phyloP scores from a whole-genome alignment of 306 rosid species.

The Quercus engelmannii region DNA sequence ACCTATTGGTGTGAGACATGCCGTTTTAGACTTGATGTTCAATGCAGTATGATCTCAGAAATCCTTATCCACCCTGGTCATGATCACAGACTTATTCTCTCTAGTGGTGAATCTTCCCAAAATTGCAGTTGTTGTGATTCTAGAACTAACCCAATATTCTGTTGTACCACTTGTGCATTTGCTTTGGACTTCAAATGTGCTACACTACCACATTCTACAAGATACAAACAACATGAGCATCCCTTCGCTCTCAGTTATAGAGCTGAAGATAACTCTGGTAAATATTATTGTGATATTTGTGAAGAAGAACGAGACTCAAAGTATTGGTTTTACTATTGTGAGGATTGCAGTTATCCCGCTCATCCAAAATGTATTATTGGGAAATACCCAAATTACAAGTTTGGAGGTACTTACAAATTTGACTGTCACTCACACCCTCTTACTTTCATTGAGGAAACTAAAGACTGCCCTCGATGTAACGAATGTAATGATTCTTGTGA shows the following conservation, averaged over 20 bases:
- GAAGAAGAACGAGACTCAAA: background rate
- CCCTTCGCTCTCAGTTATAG: background rate
- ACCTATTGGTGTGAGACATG: background rate
- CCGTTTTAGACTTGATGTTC: background rate
- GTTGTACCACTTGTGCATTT: background rate
- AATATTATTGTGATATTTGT: background rate
- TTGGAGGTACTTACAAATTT: too few species aligned
- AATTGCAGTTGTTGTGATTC: background rate
- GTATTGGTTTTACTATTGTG: background rate
- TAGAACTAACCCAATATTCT: background rate
- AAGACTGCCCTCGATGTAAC: too few species aligned
- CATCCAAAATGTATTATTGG: background rate
- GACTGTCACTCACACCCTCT: too few species aligned
- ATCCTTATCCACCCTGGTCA: background rate
- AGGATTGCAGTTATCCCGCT: background rate
- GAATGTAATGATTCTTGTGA: too few species aligned
- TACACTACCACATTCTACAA: background rate
- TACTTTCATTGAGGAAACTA: too few species aligned
- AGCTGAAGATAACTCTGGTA: background rate
- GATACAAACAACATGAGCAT: background rate
- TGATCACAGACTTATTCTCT: background rate
- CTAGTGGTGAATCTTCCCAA: accelerated
- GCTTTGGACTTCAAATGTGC: background rate
- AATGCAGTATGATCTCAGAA: background rate
- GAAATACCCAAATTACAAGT: too few species aligned